These are phyloP conservation scores for Schrenkiella parvula DNA, from an alignment of 345 rosid genomes.

Conservation along the genomic window DNA sequence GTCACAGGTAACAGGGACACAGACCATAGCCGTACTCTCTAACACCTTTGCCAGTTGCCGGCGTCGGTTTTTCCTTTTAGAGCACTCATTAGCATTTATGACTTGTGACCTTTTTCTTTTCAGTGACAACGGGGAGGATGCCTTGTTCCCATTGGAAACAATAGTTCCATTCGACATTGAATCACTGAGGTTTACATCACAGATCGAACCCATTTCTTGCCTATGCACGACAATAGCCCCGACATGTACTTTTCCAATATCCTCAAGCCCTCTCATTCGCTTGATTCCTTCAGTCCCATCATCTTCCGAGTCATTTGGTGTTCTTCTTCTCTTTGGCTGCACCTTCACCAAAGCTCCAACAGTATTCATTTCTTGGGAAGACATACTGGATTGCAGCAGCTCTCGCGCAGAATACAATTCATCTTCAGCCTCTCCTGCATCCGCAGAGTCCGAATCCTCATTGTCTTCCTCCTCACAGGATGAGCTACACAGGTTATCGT, in stretches of 20 bases:
- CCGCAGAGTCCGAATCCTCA: constrained; percentile 36
- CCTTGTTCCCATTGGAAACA: constrained; percentile 48
- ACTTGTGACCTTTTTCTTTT: constrained; percentile 73
- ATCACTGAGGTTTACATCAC: constrained; percentile 41
- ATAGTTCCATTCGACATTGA: constrained; percentile 46
- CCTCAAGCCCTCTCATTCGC: constrained; percentile 99
- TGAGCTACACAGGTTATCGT: constrained; percentile 34
- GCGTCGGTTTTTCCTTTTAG: constrained; percentile 72
- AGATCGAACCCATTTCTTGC: constrained; percentile 37
- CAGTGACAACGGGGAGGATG: constrained; percentile 37
- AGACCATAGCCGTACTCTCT: constrained; percentile 81
- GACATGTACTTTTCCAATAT: constrained; percentile 57
- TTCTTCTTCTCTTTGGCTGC: constrained; percentile 74
- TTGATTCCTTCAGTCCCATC: constrained; percentile 91
- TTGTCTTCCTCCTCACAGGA: constrained; percentile 52
- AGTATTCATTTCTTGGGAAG: constrained; percentile 60
- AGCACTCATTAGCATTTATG: constrained; percentile 48
- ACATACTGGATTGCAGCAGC: constrained; percentile 60
- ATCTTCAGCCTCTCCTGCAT: constrained; percentile 40
- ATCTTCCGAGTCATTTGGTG: constrained; percentile 95
- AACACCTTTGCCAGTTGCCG: constrained; percentile 84
- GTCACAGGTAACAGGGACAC: constrained; percentile 66
- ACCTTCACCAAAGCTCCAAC: constrained; percentile 39
- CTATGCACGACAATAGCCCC: constrained; percentile 33
- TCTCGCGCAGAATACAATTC: constrained; percentile 52